Base-by-base conservation (phyloP, 2,329 filamentous ascomycete species). In the Chaetomium strumarium region DNA sequence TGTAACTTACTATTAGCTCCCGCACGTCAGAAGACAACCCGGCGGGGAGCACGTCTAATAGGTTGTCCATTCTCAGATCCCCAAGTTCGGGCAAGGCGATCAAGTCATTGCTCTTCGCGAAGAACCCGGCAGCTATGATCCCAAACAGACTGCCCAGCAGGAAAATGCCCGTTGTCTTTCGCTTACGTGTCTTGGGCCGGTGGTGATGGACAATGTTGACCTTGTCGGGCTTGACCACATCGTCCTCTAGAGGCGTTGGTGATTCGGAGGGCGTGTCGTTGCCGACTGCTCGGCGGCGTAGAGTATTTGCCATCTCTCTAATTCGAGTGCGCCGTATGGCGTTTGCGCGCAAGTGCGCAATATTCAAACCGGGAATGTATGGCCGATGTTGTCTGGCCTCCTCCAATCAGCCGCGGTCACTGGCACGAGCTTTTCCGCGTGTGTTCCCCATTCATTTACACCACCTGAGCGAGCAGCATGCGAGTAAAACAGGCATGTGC, bases 131-230 rank as follows among this genome's bases (percentile, higher is more conserved):
- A 2, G 85, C 78, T n/a, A 95, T 73, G 51, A 99, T 79, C 12
- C 93, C 93, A 62, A 93, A 92, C n/a, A 99, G 64, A 38, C 90
- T 89, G 31, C 93, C 93, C 17, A 99, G 76, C 10, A 85, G 73
- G 69, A 99, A 97, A 29, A 96, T 87, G 64, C 95, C 82, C 2
- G 85, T 84, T 68, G 83, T 88, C 57, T 85, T 83, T 61, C 88
- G 81, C 71, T 92, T 95, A 58, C 80, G 80, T 47, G 72, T 75
- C 60, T 78, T 79, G 11, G 71, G 67, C 19, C 63, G 65, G 50
- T 72, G 68, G 51, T 74, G 70, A 56, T 76, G 66, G 39, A 77
- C 73, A 50, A 76, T 66, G 24, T 52, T 51, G 17, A 55, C 56
- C 31, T 46, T 17, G 30, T 9, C 46, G 40, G 38, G 3, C 13